Conservation (phyloP, 805 yeast species). For the Candida sphagnicola region DNA sequence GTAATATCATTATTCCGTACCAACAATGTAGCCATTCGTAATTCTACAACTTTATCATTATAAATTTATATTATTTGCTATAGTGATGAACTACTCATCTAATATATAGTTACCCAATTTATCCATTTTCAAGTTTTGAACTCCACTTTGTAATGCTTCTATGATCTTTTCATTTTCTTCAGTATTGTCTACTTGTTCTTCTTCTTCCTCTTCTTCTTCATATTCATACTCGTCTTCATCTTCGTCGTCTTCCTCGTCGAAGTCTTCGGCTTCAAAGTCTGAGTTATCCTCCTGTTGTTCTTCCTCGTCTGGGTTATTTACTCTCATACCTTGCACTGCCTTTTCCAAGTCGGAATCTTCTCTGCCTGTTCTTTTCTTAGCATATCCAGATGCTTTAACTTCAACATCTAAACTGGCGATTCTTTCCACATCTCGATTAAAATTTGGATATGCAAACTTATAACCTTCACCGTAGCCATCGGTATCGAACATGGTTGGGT, state of each 20-base stretch:
- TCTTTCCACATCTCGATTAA: conserved; percentile 71
- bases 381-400: conserved; percentile 88
- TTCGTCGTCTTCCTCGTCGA: conserved; percentile 33
- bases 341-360: conserved; percentile 66
- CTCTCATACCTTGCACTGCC: conserved; percentile 69
- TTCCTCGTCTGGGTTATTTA: conserved; percentile 24
- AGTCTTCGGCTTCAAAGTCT: conserved; percentile 24
- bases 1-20: background rate
- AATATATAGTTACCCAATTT: conserved; percentile 77
- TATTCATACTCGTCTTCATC: conserved; percentile 44
- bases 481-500: conserved; percentile 66
- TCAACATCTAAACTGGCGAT: conserved; percentile 70
- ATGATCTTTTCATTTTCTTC: conserved; percentile 55
- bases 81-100: conserved; percentile 46
- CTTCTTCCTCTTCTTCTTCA: conserved; percentile 28
- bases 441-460: conserved; percentile 72
- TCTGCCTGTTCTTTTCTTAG: conserved; percentile 29
- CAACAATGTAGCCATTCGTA: too few species aligned
- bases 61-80: too few species aligned
- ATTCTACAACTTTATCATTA: too few species aligned
- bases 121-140: conserved; percentile 69
- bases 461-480: conserved; percentile 83
- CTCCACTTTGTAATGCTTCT: conserved; percentile 64
- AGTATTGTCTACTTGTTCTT: conserved; percentile 27
- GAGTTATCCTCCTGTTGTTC: conserved; percentile 27